Conservation (phyloP, 148 eudicot genomes). For the Nyssa sinensis region DNA sequence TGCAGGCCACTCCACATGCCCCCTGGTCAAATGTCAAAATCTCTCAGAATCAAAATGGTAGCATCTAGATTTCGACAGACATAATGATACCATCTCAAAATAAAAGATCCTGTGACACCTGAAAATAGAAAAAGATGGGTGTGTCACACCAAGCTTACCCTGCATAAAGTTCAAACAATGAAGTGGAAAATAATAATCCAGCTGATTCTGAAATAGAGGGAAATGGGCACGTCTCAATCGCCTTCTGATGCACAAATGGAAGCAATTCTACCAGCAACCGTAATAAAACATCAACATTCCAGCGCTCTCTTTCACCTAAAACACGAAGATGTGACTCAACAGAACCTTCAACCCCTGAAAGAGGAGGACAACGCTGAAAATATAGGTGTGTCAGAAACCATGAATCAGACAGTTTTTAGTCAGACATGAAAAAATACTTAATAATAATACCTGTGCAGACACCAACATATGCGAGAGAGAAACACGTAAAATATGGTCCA, state of each 20-base stretch:
- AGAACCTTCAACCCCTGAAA: constrained; percentile 97
- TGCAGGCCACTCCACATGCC: constrained; percentile 79
- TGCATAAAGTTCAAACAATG: constrained; percentile 74
- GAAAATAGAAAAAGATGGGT: not conserved
- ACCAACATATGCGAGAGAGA: constrained; percentile 66
- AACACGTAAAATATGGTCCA: constrained; percentile 67
- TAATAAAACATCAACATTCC: constrained; percentile 85
- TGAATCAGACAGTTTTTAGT: not conserved
- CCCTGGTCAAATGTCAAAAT: constrained; percentile 51
- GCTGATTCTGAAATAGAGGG: constrained; percentile 51
- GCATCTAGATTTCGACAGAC: not conserved
- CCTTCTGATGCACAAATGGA: constrained; percentile 64
- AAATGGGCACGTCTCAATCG: constrained; percentile 83
- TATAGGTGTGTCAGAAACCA: constrained; percentile 19
- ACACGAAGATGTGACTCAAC: constrained; percentile 82
- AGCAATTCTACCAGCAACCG: constrained; percentile 78
- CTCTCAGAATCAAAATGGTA: constrained; percentile 21
- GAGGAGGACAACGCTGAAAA: constrained; percentile 90
- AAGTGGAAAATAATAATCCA: constrained; percentile 46
- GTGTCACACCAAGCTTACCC: constrained; percentile 37
- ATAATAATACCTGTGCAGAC: constrained; percentile 66
- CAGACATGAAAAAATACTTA: constrained; percentile 6
- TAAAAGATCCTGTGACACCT: not conserved
- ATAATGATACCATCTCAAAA: not conserved
- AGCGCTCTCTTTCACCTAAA: constrained; percentile 96